Evolutionary conservation across 495 filamentous ascomycete genomes (phyloP).

Genomic region (Copromyces sp.): DNA sequence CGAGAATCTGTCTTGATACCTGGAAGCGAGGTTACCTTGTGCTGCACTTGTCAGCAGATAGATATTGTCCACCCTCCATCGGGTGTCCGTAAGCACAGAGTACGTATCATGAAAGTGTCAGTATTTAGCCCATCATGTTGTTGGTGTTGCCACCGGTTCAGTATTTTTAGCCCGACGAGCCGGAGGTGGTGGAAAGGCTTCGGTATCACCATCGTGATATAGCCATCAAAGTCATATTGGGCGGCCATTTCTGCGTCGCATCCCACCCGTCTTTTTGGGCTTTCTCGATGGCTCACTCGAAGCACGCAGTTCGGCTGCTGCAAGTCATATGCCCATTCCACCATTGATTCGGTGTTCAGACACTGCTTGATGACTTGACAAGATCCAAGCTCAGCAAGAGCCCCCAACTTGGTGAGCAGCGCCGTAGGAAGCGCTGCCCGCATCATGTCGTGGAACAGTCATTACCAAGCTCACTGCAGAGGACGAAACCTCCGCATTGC

Average conservation of each 20-base stretch:
- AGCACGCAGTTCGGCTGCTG: not conserved
- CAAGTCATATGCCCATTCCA: not conserved
- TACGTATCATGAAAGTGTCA: not conserved
- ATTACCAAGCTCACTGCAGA: not conserved
- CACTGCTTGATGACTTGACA: not conserved
- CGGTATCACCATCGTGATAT: not conserved
- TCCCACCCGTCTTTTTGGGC: not conserved
- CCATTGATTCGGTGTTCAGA: not conserved
- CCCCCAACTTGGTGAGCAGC: not conserved
- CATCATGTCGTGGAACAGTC: not conserved
- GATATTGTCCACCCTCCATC: not conserved
- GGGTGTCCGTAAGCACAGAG: not conserved
- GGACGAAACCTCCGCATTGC: too few species aligned
- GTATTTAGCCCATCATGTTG: constrained; percentile 8
- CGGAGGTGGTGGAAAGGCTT: not conserved
- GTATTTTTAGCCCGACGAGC: constrained; percentile 14
- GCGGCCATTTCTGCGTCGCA: not conserved
- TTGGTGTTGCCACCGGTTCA: not conserved
- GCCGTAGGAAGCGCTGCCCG: not conserved
- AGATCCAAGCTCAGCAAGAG: too few species aligned
- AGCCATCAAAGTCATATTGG: not conserved
- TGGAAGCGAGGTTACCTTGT: not conserved
- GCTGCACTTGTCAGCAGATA: not conserved
- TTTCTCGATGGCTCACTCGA: not conserved
- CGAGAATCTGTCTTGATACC: not conserved